phyloP scores from a whole-genome alignment of 116 monocot genomes.

The Thalassia testudinum region DNA sequence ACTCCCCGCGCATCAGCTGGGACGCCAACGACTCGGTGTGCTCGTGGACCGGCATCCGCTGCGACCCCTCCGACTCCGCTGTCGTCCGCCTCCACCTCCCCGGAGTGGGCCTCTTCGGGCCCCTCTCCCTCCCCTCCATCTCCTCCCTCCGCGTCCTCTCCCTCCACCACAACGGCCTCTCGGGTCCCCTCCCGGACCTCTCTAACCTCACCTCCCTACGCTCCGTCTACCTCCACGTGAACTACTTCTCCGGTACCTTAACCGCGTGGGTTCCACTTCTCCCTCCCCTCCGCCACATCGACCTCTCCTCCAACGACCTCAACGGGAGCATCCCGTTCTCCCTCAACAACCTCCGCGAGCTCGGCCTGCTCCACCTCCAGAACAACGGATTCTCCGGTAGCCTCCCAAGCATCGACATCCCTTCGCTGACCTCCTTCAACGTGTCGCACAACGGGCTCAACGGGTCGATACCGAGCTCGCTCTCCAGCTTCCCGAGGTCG shows the following conservation, averaged over 20 bases:
- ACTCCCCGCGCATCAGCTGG: constrained; percentile 51
- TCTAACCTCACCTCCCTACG: constrained; percentile 43
- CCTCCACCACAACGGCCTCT: constrained; percentile 63
- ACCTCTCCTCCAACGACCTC: constrained; percentile 53
- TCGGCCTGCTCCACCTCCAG: constrained; percentile 34
- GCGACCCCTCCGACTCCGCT: constrained; percentile 29
- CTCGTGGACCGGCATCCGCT: constrained; percentile 67
- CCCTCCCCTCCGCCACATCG: constrained; percentile 28
- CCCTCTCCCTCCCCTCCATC: constrained; percentile 46
- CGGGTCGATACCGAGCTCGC: constrained; percentile 52
- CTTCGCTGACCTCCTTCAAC: constrained; percentile 27
- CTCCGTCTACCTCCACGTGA: constrained; percentile 54
- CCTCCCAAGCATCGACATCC: constrained; percentile 52
- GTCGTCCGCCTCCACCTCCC: constrained; percentile 65
- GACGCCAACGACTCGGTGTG: constrained; percentile 37
- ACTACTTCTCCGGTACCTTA: constrained; percentile 45
- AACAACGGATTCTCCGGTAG: constrained; percentile 46
- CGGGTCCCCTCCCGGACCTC: constrained; percentile 48
- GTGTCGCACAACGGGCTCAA: constrained; percentile 61
- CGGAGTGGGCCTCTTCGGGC: constrained; percentile 63
- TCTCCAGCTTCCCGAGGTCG: constrained; percentile 35
- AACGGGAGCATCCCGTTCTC: constrained; percentile 53
- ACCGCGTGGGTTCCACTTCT: constrained; percentile 21
- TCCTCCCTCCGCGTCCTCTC: constrained; percentile 49
- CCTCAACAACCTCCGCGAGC: constrained; percentile 38